These are phyloP conservation scores for Tylopilus plumbeoviolaceoides DNA, from an alignment of 768 basidiomycete genomes.

Conservation along the genomic window DNA sequence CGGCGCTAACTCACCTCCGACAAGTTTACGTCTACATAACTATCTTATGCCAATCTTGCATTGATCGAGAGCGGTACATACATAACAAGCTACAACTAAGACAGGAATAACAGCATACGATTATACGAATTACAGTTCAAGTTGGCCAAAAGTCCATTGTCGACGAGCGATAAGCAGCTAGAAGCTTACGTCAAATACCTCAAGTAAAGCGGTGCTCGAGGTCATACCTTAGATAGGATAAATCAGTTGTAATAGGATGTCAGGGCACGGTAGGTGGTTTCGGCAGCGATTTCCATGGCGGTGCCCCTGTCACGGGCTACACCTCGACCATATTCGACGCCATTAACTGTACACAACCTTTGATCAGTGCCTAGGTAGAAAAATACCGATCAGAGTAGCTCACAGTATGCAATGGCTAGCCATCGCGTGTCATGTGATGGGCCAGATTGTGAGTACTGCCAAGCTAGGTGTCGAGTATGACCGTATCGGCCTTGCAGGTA, in stretches of 20 bases:
- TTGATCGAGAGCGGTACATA: background rate
- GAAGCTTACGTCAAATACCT: background rate
- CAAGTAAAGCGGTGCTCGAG: background rate
- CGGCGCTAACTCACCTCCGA: background rate
- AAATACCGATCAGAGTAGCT: background rate
- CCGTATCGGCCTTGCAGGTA: constrained; percentile 31
- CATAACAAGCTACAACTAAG: constrained; percentile 2
- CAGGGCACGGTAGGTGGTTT: constrained; percentile 23
- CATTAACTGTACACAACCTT: constrained; percentile 17
- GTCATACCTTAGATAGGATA: constrained; percentile 3
- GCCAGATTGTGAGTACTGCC: constrained; percentile 19
- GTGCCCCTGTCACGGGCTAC: constrained; percentile 24
- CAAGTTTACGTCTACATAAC: background rate
- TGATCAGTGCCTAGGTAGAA: background rate
- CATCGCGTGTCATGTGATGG: constrained; percentile 24
- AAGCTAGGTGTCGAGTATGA: constrained; percentile 24
- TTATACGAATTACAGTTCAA: constrained; percentile 1
- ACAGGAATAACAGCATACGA: background rate
- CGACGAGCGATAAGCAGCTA: background rate
- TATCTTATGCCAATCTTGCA: background rate
- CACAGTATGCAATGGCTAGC: constrained; percentile 25
- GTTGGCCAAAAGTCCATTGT: no score
- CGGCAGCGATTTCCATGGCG: constrained; percentile 31
- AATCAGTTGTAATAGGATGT: constrained; percentile 18
- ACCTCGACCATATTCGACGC: constrained; percentile 25